These are phyloP conservation scores for Hygrophoropsis aurantiaca DNA, from an alignment of 768 basidiomycete genomes.

Conservation along the genomic window DNA sequence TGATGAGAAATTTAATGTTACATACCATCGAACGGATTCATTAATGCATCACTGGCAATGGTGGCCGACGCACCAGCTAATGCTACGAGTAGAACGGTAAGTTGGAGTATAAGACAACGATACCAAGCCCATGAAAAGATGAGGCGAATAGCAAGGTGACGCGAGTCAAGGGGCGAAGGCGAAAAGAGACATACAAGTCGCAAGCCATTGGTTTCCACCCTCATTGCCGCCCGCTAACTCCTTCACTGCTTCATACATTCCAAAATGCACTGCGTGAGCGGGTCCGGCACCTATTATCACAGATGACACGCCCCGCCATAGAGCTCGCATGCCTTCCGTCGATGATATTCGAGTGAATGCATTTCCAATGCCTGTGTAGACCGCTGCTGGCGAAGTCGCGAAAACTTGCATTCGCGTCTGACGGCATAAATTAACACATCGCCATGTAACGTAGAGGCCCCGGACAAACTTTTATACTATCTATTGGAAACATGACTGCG, in stretches of 20 bases:
- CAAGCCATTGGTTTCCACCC: constrained; percentile 75
- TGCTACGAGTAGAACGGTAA: constrained; percentile 45
- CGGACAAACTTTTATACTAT: constrained; percentile 88
- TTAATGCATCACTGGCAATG: constrained; percentile 92
- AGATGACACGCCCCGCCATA: constrained; percentile 96
- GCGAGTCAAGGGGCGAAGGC: constrained; percentile 1
- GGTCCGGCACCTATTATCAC: constrained; percentile 97
- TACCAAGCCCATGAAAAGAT: not conserved
- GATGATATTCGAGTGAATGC: constrained; percentile 91
- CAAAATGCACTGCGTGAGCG: constrained; percentile 98
- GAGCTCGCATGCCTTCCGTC: constrained; percentile 85
- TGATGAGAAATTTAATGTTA: constrained; percentile 6
- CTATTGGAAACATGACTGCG: constrained; percentile 97
- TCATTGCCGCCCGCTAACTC: constrained; percentile 87
- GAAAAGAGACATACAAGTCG: constrained; percentile 61
- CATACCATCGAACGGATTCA: constrained; percentile 99
- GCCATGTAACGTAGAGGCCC: constrained; percentile 4
- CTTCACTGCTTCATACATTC: constrained; percentile 91
- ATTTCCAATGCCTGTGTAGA: constrained; percentile 88
- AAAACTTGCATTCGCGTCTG: constrained; percentile 99
- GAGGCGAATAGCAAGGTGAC: constrained; percentile 5
- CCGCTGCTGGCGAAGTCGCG: constrained; percentile 77
- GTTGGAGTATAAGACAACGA: constrained; percentile 4
- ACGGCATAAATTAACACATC: not conserved
- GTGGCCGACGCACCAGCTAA: constrained; percentile 93